phyloP scores from a whole-genome alignment of 495 filamentous ascomycete genomes.

The Diplogelasinospora grovesii region DNA sequence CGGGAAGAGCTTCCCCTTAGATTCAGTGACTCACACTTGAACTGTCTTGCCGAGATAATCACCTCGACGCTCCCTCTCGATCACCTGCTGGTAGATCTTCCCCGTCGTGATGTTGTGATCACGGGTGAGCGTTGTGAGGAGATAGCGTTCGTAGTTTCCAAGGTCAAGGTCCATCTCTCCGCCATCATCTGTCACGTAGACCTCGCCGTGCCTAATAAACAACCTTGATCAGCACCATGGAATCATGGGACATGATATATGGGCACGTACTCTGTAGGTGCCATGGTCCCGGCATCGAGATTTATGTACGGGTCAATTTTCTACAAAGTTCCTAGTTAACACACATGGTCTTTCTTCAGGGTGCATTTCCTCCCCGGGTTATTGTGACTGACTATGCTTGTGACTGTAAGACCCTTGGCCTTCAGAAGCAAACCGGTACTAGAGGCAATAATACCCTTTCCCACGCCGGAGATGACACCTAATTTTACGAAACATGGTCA shows the following conservation, averaged over 20 bases:
- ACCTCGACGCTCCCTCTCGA: slow-evolving; percentile 64
- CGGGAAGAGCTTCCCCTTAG: neutral
- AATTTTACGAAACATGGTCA: neutral
- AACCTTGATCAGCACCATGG: neutral
- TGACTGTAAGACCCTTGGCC: slow-evolving; percentile 64
- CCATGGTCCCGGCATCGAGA: slow-evolving; percentile 68
- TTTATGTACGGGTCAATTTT: slow-evolving; percentile 86
- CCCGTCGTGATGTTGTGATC: slow-evolving; percentile 95
- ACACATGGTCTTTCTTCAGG: no score
- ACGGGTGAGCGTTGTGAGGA: slow-evolving; percentile 55
- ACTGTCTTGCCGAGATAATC: slow-evolving; percentile 90
- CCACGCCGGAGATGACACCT: slow-evolving; percentile 18
- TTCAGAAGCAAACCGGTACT: slow-evolving; percentile 55
- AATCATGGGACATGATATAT: neutral
- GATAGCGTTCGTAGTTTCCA: slow-evolving; percentile 79
- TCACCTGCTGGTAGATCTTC: slow-evolving; percentile 88
- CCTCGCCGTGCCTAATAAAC: slow-evolving; percentile 29
- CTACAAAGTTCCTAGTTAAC: no score
- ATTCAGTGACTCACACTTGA: slow-evolving; percentile 47
- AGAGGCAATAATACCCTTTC: slow-evolving; percentile 28
- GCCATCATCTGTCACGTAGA: slow-evolving; percentile 33
- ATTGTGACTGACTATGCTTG: slow-evolving; percentile 9
- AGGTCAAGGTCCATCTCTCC: slow-evolving; percentile 75
- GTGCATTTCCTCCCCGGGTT: no score
- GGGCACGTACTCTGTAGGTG: slow-evolving; percentile 61